phyloP scores from a whole-genome alignment of 2,329 filamentous ascomycete genomes.

The Pseudocercospora macadamiae region DNA sequence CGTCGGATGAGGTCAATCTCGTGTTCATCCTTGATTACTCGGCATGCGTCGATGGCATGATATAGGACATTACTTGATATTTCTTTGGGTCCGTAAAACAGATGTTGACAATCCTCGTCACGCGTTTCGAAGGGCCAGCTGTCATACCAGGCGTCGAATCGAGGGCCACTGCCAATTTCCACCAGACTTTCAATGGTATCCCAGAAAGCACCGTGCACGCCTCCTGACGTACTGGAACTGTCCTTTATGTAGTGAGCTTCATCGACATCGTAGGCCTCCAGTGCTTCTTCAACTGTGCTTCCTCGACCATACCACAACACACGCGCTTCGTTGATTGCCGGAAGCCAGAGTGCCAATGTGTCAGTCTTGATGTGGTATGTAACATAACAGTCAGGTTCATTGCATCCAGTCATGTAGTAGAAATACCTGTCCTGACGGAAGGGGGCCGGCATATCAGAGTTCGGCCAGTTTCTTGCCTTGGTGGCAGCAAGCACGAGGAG shows the following conservation, averaged over 20 bases:
- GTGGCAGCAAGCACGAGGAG: slow-evolving; percentile 80
- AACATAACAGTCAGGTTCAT: slow-evolving; percentile 77
- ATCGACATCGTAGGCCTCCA: slow-evolving; percentile 78
- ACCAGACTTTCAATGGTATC: no score
- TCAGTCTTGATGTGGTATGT: slow-evolving; percentile 76
- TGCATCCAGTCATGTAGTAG: slow-evolving; percentile 89
- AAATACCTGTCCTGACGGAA: slow-evolving; percentile 84
- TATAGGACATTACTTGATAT: slow-evolving; percentile 51
- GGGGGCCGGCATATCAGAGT: slow-evolving; percentile 79
- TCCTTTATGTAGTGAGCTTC: slow-evolving; percentile 58
- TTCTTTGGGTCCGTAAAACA: no score
- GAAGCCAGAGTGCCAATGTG: slow-evolving; percentile 85
- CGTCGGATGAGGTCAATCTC: slow-evolving; percentile 80
- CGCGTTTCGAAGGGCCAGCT: no score
- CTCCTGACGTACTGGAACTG: neutral
- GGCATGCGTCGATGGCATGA: slow-evolving; percentile 75
- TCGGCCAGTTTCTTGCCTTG: slow-evolving; percentile 44
- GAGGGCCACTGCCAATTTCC: no score
- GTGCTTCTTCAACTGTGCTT: slow-evolving; percentile 73
- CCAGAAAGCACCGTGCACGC: neutral
- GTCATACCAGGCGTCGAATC: no score
- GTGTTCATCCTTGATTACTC: slow-evolving; percentile 82
- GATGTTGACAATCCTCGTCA: no score
- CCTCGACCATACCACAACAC: slow-evolving; percentile 95
- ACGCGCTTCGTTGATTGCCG: slow-evolving; percentile 80